These are phyloP conservation scores for Hymenoscyphus repandus DNA, from an alignment of 2,329 filamentous ascomycete species.

Conservation along the genomic window DNA sequence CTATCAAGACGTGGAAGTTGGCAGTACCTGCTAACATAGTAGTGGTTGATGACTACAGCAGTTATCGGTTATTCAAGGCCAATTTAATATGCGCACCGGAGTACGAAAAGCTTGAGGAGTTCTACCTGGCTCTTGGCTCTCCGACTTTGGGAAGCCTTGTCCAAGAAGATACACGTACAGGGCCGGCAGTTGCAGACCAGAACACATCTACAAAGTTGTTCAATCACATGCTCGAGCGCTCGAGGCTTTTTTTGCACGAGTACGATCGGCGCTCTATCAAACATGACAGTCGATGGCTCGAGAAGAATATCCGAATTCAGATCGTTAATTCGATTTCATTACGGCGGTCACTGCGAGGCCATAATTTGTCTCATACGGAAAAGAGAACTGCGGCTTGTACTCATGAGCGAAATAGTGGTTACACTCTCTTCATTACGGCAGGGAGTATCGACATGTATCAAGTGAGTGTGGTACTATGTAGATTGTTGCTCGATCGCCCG, in stretches of 20 bases:
- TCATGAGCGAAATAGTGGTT: slow-evolving; percentile 46
- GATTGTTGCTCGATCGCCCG: slow-evolving; percentile 72
- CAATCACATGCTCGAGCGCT: slow-evolving; percentile 80
- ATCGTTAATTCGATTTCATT: slow-evolving; percentile 75
- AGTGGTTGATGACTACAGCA: slow-evolving; percentile 81
- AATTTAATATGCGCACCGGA: slow-evolving; percentile 81
- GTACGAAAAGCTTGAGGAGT: slow-evolving; percentile 78
- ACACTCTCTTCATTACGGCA: slow-evolving; percentile 67
- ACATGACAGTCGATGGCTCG: slow-evolving; percentile 85
- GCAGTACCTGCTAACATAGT: slow-evolving; percentile 67
- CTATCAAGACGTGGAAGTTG: slow-evolving; percentile 58
- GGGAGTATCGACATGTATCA: slow-evolving; percentile 79
- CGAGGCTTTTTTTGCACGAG: slow-evolving; percentile 83
- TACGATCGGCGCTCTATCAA: slow-evolving; percentile 67
- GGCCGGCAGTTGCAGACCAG: slow-evolving; percentile 57
- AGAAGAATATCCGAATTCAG: slow-evolving; percentile 74
- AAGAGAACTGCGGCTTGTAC: slow-evolving; percentile 71
- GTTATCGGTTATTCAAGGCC: slow-evolving; percentile 82
- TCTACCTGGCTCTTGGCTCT: slow-evolving; percentile 79
- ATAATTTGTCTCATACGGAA: slow-evolving; percentile 64
- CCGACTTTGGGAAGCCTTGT: slow-evolving; percentile 71
- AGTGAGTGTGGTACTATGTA: slow-evolving; percentile 81
- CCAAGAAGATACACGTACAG: slow-evolving; percentile 67
- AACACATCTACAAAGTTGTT: slow-evolving; percentile 63
- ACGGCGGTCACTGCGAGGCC: slow-evolving; percentile 68